Evolutionary conservation across 139 green algal species (phyloP).

Genomic region (Protoeuglena noctilucae): DNA sequence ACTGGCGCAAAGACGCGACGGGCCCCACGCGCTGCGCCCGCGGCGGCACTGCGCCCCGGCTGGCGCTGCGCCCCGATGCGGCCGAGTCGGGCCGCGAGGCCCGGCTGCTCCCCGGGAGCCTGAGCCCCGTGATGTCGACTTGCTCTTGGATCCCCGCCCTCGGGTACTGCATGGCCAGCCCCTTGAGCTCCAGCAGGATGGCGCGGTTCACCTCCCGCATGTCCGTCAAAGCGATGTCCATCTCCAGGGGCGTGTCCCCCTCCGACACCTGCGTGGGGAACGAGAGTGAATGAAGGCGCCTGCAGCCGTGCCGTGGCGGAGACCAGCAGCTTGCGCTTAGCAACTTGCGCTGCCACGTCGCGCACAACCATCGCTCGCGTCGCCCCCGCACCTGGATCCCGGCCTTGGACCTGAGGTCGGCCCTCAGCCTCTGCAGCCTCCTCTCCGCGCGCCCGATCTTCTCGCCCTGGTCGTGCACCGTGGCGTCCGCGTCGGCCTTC

Average conservation of each 20-base stretch:
- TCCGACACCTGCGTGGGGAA: background rate
- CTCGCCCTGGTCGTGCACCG: background rate
- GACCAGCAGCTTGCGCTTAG: too few relatives aligned
- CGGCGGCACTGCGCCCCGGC: too few relatives aligned
- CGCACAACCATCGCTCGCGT: too few relatives aligned
- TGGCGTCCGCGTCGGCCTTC: background rate
- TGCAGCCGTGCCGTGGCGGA: too few relatives aligned
- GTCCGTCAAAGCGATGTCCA: background rate
- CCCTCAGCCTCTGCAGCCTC: background rate
- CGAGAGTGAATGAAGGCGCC: too few relatives aligned
- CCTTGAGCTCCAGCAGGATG: background rate
- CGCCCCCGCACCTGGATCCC: too few relatives aligned
- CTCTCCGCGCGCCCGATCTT: background rate
- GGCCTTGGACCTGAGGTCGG: background rate
- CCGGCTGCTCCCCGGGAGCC: too few relatives aligned
- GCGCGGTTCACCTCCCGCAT: background rate
- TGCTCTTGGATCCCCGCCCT: background rate
- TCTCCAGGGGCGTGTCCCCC: background rate
- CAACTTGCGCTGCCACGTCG: too few relatives aligned
- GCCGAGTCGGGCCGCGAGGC: too few relatives aligned
- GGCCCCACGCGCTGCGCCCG: too few relatives aligned
- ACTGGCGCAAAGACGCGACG: too few relatives aligned
- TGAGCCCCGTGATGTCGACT: background rate
- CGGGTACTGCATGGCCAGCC: background rate
- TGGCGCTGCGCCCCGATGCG: too few relatives aligned